These are phyloP conservation scores for Schwanniomyces polymorphus DNA, from an alignment of 805 yeast genomes.

Conservation along the genomic window DNA sequence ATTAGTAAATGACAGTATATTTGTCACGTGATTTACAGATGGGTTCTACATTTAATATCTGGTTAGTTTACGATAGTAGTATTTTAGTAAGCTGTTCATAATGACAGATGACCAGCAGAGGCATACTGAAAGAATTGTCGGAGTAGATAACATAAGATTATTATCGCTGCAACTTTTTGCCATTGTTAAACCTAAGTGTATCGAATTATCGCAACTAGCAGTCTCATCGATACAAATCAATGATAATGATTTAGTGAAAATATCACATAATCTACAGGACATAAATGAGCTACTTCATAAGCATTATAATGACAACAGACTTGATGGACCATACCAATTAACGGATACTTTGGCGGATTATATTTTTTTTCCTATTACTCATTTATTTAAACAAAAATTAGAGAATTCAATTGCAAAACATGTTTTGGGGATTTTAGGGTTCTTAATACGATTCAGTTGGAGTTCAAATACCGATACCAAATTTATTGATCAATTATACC, in stretches of 20 bases:
- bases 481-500: constrained; percentile 35
- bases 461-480: constrained; percentile 16
- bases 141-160: neutral
- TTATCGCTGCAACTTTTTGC: constrained; percentile 27
- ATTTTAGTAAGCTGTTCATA: neutral
- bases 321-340: constrained; percentile 16
- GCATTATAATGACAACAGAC: constrained; percentile 8
- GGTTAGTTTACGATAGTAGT: neutral
- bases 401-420: constrained; percentile 16
- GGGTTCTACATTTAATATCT: neutral
- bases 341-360: constrained; percentile 39
- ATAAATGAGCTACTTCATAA: constrained; percentile 11
- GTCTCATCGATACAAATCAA: constrained; percentile 9
- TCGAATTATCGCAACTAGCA: constrained; percentile 24
- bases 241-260: constrained; percentile 7
- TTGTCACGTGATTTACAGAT: neutral
- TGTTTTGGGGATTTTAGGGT: constrained; percentile 27
- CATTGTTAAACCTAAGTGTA: constrained; percentile 29
- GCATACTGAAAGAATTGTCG: neutral
- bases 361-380: constrained; percentile 39
- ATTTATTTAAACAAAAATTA: constrained; percentile 27
- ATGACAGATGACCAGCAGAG: neutral
- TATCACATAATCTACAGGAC: constrained; percentile 9
- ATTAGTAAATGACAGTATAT: neutral
- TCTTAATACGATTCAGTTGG: constrained; percentile 32